Conservation (phyloP, 202 grass and related monocot species). For the Bolboschoenoplectus hybrid region DNA sequence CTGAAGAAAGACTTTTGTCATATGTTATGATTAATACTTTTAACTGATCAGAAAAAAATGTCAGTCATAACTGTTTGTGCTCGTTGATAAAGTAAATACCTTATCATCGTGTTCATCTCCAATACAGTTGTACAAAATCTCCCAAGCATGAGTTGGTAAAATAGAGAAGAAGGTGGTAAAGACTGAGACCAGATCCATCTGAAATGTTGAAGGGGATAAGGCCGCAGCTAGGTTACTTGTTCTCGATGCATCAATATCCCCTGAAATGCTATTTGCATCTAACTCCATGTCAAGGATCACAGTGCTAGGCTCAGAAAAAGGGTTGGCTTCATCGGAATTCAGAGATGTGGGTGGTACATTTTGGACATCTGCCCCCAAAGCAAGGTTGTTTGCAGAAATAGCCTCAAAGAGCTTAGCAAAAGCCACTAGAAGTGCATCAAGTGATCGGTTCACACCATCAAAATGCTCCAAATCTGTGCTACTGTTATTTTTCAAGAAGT, state of each 20-base stretch:
- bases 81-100: constrained; percentile 49
- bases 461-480: constrained; percentile 46
- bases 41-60: not conserved
- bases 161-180: constrained; percentile 76
- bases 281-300: constrained; percentile 82
- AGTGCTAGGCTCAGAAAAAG: constrained; percentile 45
- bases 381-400: constrained; percentile 48
- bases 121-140: constrained; percentile 64
- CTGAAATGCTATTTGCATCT: constrained; percentile 59
- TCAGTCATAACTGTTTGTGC: constrained; percentile 10
- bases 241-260: constrained; percentile 62
- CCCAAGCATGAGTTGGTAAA: constrained; percentile 70
- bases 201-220: constrained; percentile 56
- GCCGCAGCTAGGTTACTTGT: constrained; percentile 50
- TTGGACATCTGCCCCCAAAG: constrained; percentile 48
- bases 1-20: not conserved
- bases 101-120: constrained; percentile 62
- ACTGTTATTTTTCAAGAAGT: constrained; percentile 45
- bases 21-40: not conserved
- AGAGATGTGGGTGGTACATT: constrained; percentile 49
- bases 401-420: constrained; percentile 67
- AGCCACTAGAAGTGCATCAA: constrained; percentile 73
- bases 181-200: constrained; percentile 63
- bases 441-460: constrained; percentile 46
- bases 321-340: constrained; percentile 52